A percentile compares a stretch with the other conserved stretches of the same genome.
These are phyloP conservation scores for Vaccinium corymbosum DNA, from an alignment of 148 eudicot genomes.

Conservation along the genomic window DNA sequence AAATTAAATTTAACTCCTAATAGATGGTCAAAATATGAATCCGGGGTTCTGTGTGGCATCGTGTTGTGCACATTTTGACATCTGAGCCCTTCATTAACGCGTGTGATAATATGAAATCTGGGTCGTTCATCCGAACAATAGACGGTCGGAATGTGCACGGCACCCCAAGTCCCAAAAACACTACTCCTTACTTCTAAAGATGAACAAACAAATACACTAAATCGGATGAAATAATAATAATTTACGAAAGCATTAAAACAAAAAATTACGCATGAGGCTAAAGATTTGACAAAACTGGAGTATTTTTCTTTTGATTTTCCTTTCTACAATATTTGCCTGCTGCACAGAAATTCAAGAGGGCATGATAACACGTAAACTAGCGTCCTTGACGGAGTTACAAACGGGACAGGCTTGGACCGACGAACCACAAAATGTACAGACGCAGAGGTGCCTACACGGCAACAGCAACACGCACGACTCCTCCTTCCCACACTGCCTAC, in stretches of 20 bases:
- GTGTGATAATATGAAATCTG: too few relatives aligned
- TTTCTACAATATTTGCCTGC: neutral
- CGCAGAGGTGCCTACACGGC: constrained; percentile 85
- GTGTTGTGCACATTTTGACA: too few relatives aligned
- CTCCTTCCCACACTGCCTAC: constrained; percentile 59
- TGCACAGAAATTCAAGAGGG: constrained; percentile 22
- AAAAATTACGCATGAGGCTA: neutral
- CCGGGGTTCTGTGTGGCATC: too few relatives aligned
- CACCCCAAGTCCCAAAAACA: too few relatives aligned
- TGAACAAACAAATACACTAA: too few relatives aligned
- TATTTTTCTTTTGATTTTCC: neutral
- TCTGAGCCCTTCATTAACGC: too few relatives aligned
- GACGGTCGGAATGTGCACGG: fast-evolving
- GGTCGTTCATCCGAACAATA: too few relatives aligned
- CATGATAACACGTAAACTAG: constrained; percentile 69
- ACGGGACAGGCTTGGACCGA: constrained; percentile 60
- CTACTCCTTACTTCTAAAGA: too few relatives aligned
- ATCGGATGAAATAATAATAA: too few relatives aligned
- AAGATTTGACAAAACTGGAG: neutral
- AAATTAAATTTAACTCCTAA: too few relatives aligned
- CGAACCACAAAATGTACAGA: constrained; percentile 72
- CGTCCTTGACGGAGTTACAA: constrained; percentile 53
- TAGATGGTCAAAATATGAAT: too few relatives aligned
- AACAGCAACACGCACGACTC: constrained; percentile 69
- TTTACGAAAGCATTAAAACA: neutral